These are phyloP conservation scores for Cordyceps cateniannulata DNA, from an alignment of 2,329 filamentous ascomycete genomes.

Conservation along the genomic window DNA sequence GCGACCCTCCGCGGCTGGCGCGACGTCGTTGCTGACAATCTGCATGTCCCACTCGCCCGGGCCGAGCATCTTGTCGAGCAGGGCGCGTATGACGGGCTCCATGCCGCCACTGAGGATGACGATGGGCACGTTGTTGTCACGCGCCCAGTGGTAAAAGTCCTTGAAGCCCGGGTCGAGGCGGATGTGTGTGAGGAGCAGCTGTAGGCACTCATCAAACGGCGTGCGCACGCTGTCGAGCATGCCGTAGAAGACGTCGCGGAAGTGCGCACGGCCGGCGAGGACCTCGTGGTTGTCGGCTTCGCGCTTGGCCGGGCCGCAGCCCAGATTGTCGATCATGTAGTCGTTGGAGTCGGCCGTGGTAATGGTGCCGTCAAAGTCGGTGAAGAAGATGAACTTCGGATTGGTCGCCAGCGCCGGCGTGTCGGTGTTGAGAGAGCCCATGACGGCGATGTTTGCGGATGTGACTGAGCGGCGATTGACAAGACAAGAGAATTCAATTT, in stretches of 20 bases:
- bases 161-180: slow-evolving; percentile 82
- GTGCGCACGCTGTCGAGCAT: slow-evolving; percentile 86
- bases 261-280: slow-evolving; percentile 62
- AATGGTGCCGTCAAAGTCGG: slow-evolving; percentile 96
- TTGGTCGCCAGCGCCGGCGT: slow-evolving; percentile 57
- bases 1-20: slow-evolving; percentile 51
- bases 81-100: slow-evolving; percentile 80
- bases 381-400: slow-evolving; percentile 95
- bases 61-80: slow-evolving; percentile 77
- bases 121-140: slow-evolving; percentile 77
- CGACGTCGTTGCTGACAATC: slow-evolving; percentile 84
- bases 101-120: slow-evolving; percentile 91
- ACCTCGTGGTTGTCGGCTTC: slow-evolving; percentile 69
- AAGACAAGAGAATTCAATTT: not conserved
- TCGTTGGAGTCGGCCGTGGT: slow-evolving; percentile 64
- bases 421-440: slow-evolving; percentile 36
- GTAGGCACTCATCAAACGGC: slow-evolving; percentile 77
- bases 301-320: slow-evolving; percentile 69
- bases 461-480: not conserved
- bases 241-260: slow-evolving; percentile 79
- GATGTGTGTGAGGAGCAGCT: slow-evolving; percentile 74
- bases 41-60: slow-evolving; percentile 67
- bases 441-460: slow-evolving; percentile 21
- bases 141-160: slow-evolving; percentile 79
- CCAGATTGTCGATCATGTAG: slow-evolving; percentile 82